Evolutionary conservation across 495 filamentous ascomycete genomes (phyloP).

Genomic region (Penicillium ochrochloron): DNA sequence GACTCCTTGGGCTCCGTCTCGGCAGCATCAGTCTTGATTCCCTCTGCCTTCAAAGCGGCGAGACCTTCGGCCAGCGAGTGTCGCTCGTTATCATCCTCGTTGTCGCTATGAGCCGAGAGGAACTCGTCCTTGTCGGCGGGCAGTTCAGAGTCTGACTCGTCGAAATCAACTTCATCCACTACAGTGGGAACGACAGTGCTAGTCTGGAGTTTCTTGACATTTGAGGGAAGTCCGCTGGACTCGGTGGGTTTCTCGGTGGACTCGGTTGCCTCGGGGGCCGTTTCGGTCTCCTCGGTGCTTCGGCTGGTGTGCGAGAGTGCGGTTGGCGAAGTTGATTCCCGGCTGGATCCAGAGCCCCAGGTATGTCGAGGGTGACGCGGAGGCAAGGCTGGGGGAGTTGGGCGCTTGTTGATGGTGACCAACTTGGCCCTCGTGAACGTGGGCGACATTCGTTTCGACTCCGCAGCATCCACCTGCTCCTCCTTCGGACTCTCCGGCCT

Average conservation of each 20-base stretch:
- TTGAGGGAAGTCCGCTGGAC: conserved; percentile 23
- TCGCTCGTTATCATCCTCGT: conserved; percentile 14
- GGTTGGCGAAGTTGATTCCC: conserved; percentile 34
- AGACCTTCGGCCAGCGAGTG: conserved; percentile 1
- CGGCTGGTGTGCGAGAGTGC: conserved; percentile 33
- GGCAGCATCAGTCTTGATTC: background rate
- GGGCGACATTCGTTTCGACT: conserved; percentile 47
- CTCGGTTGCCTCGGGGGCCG: conserved; percentile 18
- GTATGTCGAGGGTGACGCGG: conserved; percentile 60
- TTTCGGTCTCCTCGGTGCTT: conserved; percentile 30
- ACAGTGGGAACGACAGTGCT: conserved; percentile 19
- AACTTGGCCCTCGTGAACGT: conserved; percentile 65
- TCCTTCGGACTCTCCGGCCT: conserved; percentile 55
- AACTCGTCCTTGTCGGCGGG: conserved; percentile 43
- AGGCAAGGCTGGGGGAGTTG: conserved; percentile 69
- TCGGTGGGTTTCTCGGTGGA: conserved; percentile 17
- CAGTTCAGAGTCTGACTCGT: conserved; percentile 27
- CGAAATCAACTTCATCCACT: conserved; percentile 28
- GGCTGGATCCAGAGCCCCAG: conserved; percentile 34
- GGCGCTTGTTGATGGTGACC: conserved; percentile 73
- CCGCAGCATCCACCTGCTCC: conserved; percentile 43
- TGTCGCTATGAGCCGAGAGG: conserved; percentile 50
- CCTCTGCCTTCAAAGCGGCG: background rate
- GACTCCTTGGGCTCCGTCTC: background rate
- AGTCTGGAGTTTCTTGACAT: conserved; percentile 29